Base-by-base conservation (phyloP, 306 rosid genomes). In the Sicyos edulis region DNA sequence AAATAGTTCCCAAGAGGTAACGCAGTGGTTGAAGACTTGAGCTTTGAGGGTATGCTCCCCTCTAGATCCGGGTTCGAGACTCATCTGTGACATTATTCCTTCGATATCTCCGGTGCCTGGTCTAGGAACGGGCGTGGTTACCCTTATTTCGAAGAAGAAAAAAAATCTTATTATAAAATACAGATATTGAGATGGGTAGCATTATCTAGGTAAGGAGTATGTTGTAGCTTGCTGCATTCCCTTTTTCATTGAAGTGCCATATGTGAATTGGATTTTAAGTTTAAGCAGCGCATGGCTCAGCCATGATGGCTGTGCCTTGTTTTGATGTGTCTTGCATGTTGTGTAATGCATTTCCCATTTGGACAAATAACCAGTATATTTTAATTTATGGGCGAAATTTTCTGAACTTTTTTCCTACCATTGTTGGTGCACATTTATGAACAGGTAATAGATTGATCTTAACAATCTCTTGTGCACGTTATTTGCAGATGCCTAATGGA, bases 401-500 rank as follows among this genome's bases (percentile, higher is more conserved):
- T 49, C 50, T 32, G 17, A 6, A 11, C 5, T 50, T 66, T 45
- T 66, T 68, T 24, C 10, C 72, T 50, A 22, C 14, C 14, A 20
- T 14, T 49, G 7, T 69, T 47, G 72, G 72, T 61, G 67, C 57
- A 32, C 60, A 34, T 24, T 53, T 71, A 78, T 34, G 0, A 70
- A 61, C 20, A 21, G 75, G 29, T 77, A 76, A 49, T 50, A 81
- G 66, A 55, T 58, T 44, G 8, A 59, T 32, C 21, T 32, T 70
- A 42, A 82, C 49, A 50, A 52, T 75, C 37, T 1, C 57, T 26
- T 17, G 6, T 67, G 54, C 24, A 50, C 9, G 50, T 50, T 12
- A 22, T 76, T 32, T 82, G 83, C 74, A 88, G 95, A 80, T 70
- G 78, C 71, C 37, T 49, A 77, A 73, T 72, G 87, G 86, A 80